Base-by-base conservation (phyloP, 352 stramenopile species). In the Globisporangium mamillatum region DNA sequence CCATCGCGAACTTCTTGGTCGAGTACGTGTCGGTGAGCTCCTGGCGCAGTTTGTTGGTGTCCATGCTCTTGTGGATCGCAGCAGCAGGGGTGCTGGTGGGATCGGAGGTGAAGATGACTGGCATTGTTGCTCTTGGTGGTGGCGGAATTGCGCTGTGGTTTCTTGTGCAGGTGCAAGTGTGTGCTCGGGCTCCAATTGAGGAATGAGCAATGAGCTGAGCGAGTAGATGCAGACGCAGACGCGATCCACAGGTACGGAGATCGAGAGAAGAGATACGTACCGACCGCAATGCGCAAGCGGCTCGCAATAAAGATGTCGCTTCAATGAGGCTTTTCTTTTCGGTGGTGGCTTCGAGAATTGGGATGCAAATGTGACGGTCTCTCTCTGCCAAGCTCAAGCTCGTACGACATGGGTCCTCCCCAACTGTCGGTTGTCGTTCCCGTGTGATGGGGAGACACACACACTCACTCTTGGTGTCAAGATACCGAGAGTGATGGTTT, bases 1-100 rank as follows among this genome's bases (percentile, higher is more conserved):
- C 75, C 56, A 81, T 81, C 41, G 62, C 56, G 59, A 76, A 81
- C 27, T 48, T 50, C 48, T 71, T 68, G 24, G 75, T 77, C n/a
- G 75, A 76, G 72, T 74, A 81, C 25, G 68, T 67, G 62, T 64
- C 38, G 14, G 72, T 65, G 54, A 76, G 71, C 64, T 75, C 72
- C 34, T 75, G 60, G 18, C 66, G 71, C 59, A 80, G 22, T 1
- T 55, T 32, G 4, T 48, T 18, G 20, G 46, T 24, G 44, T 34
- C 24, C 55, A 69, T 59, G 44, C 29, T 27, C 44, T 63, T 59
- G 25, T 34, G 27, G 25, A 50, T 63, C 25, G 38, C 25, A 14
- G 2, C 56, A 14, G 48, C 20, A 24, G 22, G 20, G 12, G 52
- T 56, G 14, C 38, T 46, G 10, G 36, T 0, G 32, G 38, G 38